These are phyloP conservation scores for Trametes cubensis DNA, from an alignment of 768 basidiomycete species.

Conservation along the genomic window DNA sequence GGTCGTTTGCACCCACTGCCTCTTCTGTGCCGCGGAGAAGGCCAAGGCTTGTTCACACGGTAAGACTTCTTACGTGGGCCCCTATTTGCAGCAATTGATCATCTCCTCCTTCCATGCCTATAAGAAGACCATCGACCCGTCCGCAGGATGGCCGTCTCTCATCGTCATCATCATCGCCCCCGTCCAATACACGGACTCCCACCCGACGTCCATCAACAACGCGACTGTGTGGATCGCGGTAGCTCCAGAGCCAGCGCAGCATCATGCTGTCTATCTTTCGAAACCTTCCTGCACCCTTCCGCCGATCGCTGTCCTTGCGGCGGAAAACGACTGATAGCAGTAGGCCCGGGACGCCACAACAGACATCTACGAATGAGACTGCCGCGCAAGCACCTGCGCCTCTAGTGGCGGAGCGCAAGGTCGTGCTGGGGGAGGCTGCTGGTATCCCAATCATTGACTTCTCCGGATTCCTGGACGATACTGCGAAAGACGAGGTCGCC, in stretches of 20 bases:
- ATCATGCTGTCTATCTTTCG: conserved; percentile 1
- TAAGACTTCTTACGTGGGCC: conserved; percentile 3
- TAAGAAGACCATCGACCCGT: neutral
- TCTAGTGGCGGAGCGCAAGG: neutral
- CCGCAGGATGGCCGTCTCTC: neutral
- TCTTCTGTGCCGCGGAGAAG: too few relatives aligned
- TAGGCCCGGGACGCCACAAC: neutral
- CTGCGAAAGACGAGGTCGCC: conserved; percentile 41
- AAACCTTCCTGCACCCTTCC: conserved; percentile 2
- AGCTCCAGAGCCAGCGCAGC: neutral
- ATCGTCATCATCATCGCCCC: neutral
- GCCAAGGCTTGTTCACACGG: conserved; percentile 1
- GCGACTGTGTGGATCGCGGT: too few relatives aligned
- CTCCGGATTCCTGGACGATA: conserved; percentile 42
- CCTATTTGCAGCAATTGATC: conserved; percentile 4
- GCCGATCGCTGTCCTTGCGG: neutral
- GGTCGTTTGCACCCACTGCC: neutral
- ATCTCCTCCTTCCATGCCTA: neutral
- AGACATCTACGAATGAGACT: neutral
- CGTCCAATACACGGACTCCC: neutral
- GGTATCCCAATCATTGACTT: conserved; percentile 45
- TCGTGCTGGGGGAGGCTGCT: neutral
- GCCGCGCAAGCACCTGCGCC: neutral
- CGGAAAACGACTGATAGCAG: neutral
- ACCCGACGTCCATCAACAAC: too few relatives aligned